Base-by-base conservation (phyloP, 2,329 filamentous ascomycete genomes). In the Raffaelea ambrosiae region DNA sequence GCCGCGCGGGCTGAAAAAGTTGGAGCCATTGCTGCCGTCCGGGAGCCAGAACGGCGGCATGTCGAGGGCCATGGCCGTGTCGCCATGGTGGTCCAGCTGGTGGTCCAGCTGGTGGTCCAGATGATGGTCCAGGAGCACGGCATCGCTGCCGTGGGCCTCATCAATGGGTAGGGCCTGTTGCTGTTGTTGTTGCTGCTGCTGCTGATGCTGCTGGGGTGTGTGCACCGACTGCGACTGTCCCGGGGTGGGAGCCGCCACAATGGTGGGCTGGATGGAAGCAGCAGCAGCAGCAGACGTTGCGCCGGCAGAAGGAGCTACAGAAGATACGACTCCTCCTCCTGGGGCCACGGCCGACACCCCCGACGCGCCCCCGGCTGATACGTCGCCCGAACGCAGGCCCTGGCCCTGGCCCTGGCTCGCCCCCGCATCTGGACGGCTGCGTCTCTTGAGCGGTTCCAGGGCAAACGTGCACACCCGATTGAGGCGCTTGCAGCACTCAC, bases 401-500 rank as follows among this genome's bases (percentile, higher is more conserved):
- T 29, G 26, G 26, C 13, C 26, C 7, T 29, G 7, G 26, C 26
- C 26, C 26, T 29, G 26, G 13, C 10, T 20, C 20, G 7, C 39
- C 39, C 18, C 39, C 29, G 3, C 14, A 4, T 26, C 39, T 8
- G n/a, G 46, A 31, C 49, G 48, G 46, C 16, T n/a, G 2, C 47
- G 47, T 10, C 50, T 23, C 40, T 48, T 52, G 39, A 56, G 36
- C 14, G 54, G 53, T 23, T 48, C 53, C 39, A 51, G 43, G 21
- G 51, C 53, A 50, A 51, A 55, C 8, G 50, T 56, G 46, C 54
- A 56, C 16, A 29, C 36, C 9, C 51, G 50, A 20, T 45, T 50
- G 33, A 56, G 41, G 41, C 49, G 50, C 41, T 40, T 42, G 46
- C 55, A 57, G 40, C 52, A 48, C 43, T 56, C 55, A 36, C 55